Percentiles rank a stretch among this genome's conserved stretches.
Evolutionary conservation across 2,329 filamentous ascomycete species (phyloP).

Genomic region (Endoconidiophora laricicola): DNA sequence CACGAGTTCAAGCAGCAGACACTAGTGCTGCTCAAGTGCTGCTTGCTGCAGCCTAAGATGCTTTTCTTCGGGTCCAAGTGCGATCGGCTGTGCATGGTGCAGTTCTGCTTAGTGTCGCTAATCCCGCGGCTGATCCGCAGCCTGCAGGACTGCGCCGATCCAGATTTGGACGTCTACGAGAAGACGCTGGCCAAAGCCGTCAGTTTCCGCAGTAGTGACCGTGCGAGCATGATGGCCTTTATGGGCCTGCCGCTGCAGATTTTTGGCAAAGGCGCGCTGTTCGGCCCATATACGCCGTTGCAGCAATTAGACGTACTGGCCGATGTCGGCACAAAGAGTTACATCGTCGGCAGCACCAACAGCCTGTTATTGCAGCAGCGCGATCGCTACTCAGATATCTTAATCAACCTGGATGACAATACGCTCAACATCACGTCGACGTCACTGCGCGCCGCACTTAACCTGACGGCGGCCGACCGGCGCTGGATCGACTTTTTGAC

Average conservation of each 20-base stretch:
- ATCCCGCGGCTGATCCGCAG: slow-evolving; percentile 84
- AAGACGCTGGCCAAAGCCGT: slow-evolving; percentile 59
- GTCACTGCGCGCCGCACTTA: slow-evolving; percentile 57
- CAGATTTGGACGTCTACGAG: slow-evolving; percentile 75
- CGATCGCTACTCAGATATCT: slow-evolving; percentile 87
- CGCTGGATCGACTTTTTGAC: slow-evolving; percentile 95
- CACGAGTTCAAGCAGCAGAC: slow-evolving; percentile 93
- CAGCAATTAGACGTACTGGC: slow-evolving; percentile 91
- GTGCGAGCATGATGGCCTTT: slow-evolving; percentile 74
- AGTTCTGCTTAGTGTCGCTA: slow-evolving; percentile 88
- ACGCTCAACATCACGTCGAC: slow-evolving; percentile 70
- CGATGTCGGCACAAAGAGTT: slow-evolving; percentile 88
- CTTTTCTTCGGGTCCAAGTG: slow-evolving; percentile 96
- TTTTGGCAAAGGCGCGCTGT: slow-evolving; percentile 89
- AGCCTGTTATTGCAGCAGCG: slow-evolving; percentile 84
- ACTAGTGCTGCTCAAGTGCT: slow-evolving; percentile 81
- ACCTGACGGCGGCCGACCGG: slow-evolving; percentile 71
- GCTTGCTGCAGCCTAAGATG: slow-evolving; percentile 95
- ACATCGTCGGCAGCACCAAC: slow-evolving; percentile 94
- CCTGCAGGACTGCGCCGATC: slow-evolving; percentile 88
- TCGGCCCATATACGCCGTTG: slow-evolving; percentile 89
- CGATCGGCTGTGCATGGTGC: slow-evolving; percentile 92
- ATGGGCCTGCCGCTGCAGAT: slow-evolving; percentile 92
- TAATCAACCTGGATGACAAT: slow-evolving; percentile 88
- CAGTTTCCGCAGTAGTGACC: slow-evolving; percentile 78